phyloP scores from a whole-genome alignment of 1,284 basidiomycete species.

The Lentinula novae-zelandiae region DNA sequence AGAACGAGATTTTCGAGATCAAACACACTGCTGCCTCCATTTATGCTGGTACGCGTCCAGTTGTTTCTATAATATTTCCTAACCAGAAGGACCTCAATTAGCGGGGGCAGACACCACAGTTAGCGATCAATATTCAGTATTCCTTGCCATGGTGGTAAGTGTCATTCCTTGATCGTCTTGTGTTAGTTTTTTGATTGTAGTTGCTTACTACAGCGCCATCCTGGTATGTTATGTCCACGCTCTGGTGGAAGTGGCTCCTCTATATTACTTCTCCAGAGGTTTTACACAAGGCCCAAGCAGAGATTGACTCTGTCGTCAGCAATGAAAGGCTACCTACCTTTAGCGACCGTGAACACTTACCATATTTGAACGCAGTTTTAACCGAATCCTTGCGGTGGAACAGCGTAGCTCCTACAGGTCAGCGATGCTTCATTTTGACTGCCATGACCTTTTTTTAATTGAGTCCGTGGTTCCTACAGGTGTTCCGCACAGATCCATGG shows the following conservation, averaged over 20 bases:
- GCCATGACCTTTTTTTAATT: background rate
- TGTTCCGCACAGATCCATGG: constrained; percentile 23
- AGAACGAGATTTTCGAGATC: constrained; percentile 17
- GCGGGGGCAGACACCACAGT: constrained; percentile 19
- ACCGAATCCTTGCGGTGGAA: constrained; percentile 26
- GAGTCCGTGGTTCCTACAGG: constrained; percentile 10
- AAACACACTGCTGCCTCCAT: constrained; percentile 19
- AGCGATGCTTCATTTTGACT: background rate
- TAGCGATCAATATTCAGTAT: constrained; percentile 10
- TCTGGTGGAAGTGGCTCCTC: too few relatives aligned
- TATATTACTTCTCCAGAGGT: constrained; percentile 14
- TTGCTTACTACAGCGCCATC: constrained; percentile 20
- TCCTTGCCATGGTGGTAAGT: background rate
- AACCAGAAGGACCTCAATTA: background rate
- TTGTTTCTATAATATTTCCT: background rate
- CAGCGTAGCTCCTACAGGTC: constrained; percentile 22
- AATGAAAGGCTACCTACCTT: constrained; percentile 25
- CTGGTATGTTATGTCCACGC: constrained; percentile 2
- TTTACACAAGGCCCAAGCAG: constrained; percentile 22
- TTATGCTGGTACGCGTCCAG: constrained; percentile 16
- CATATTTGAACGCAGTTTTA: constrained; percentile 27
- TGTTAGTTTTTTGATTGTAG: constrained; percentile 17
- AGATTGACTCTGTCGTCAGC: constrained; percentile 24
- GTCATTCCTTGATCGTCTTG: background rate
- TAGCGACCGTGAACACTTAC: constrained; percentile 25